Percentiles rank a stretch among this genome's conserved stretches.
phyloP scores from a whole-genome alignment of 2,329 filamentous ascomycete genomes.

The Lachnellula subtilissima region DNA sequence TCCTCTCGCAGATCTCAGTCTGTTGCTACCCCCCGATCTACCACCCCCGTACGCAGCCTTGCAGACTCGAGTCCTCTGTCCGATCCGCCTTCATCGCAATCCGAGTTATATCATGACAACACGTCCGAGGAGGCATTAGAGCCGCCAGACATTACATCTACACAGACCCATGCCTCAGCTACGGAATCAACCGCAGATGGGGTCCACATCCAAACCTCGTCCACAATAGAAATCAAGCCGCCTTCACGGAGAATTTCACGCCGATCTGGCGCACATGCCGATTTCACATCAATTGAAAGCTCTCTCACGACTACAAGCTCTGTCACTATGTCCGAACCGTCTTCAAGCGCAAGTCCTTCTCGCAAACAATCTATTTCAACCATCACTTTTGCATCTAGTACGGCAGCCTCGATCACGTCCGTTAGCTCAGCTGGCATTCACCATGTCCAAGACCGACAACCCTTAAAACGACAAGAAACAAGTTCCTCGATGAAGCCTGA shows the following conservation, averaged over 20 bases:
- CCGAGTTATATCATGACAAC: background rate
- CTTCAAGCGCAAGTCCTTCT: background rate
- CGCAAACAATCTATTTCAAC: background rate
- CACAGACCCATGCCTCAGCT: background rate
- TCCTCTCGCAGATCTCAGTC: constrained; percentile 7
- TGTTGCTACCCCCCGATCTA: constrained; percentile 3
- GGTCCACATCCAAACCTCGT: background rate
- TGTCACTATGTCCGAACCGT: background rate
- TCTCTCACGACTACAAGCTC: background rate
- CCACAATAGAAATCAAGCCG: background rate
- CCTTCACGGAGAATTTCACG: background rate
- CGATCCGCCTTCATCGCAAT: background rate
- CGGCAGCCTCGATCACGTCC: background rate
- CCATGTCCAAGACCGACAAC: background rate
- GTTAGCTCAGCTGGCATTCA: background rate
- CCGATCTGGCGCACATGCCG: background rate
- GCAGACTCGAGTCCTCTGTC: background rate
- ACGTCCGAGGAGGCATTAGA: background rate
- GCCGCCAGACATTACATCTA: background rate
- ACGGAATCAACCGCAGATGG: background rate
- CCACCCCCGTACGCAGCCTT: background rate
- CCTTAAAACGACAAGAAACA: constrained; percentile 10
- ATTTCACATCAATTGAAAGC: background rate
- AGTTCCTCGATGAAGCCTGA: constrained; percentile 8
- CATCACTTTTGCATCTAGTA: background rate